Evolutionary conservation across 306 rosid genomes (phyloP), one percentile per base, ranked within the genome.

Genomic region (Quercus engelmannii): DNA sequence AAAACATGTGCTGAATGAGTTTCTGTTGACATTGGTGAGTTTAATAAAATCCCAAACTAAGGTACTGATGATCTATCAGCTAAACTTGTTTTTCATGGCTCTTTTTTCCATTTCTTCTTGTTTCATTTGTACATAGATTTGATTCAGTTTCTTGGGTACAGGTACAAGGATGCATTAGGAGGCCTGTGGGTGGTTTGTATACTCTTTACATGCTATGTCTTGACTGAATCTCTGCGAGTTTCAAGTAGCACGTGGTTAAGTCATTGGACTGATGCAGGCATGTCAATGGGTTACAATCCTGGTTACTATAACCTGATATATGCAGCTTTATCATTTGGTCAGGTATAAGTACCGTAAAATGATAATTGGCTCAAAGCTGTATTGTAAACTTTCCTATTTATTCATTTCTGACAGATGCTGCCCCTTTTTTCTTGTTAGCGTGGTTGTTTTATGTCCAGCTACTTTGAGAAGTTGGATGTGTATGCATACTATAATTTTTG

Each of bases 171-270:
- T 55, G 92, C 97, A 73, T 74, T 92, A n/a, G 98, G 98, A 78
- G 98, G 97, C 23, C 76, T 88, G 19, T 89, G 97, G 97, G 91
- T 92, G 71, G 93, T 91, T 83, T 59, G 79, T 58, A 71, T 89
- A 82, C 91, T 92, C 71, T 82, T 94, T 63, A 71, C 76, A n/a
- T 91, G 87, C 88, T 94, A 91, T 79, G 78, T 80, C 33, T 61
- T 81, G 51, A 88, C 91, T 6, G 97, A 94, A 86, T 82, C 80
- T 84, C 92, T 94, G 80, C 90, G 97, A 83, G 83, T 94, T 86
- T 92, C 89, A 41, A 89, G 93, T 54, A 94, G 97, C 86, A 87
- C 89, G 20, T 94, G 97, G 98, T 86, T 94, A 82, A 88, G 93
- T 61, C 79, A 86, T 74, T 92, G 98, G 98, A 94, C 97, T n/a